Base-by-base conservation (phyloP, 371 early-diverging fungal genomes). In the Apophysomyces trapeziformis region DNA sequence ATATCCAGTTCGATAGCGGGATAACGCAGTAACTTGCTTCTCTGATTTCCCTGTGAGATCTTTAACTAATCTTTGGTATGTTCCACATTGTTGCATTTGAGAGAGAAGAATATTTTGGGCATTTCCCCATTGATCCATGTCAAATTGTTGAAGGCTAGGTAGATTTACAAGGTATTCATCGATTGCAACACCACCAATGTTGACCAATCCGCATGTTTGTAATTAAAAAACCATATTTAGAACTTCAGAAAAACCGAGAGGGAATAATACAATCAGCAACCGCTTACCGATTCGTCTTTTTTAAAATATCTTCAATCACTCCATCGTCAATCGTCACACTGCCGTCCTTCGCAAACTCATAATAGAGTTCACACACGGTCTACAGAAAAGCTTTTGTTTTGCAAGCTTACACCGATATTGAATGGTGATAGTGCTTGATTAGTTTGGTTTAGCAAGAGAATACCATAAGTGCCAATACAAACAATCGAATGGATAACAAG, bases 61-160 rank as follows among this genome's bases (percentile, higher is more conserved):
- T 9, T 1, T 16, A 47, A 47, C n/a, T 47, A 47, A 47, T 47
- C 8, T 47, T 47, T 47, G 7, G 47, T 8, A 47, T n/a, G 47
- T 47, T n/a, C 47, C 47, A 47, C 8, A 47, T n/a, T 47, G 7
- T 47, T 47, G 9, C 47, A 47, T 47, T 47, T 2, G 7, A 47
- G 47, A 47, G n/a, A 47, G 47, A 47, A 47, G 47, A 9, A 47
- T 13, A 47, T 47, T 47, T 65, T 81, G 76, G 39, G 81, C 84
- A 62, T 79, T 81, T 68, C 74, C 76, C 84, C 85, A 87, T 73
- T 87, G 88, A 64, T 86, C 86, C 39, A 87, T 70, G 38, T 85
- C n/a, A 58, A 58, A 13, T 39, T 5, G 41, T 47, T 3, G 11
- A 9, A 7, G 7, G 47, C 5, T 32, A n/a, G 2, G 21, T 47